Percentiles rank a stretch among this genome's conserved stretches.
These are phyloP conservation scores for Goffeauzyma gilvescens DNA, from an alignment of 768 basidiomycete genomes.

Conservation along the genomic window DNA sequence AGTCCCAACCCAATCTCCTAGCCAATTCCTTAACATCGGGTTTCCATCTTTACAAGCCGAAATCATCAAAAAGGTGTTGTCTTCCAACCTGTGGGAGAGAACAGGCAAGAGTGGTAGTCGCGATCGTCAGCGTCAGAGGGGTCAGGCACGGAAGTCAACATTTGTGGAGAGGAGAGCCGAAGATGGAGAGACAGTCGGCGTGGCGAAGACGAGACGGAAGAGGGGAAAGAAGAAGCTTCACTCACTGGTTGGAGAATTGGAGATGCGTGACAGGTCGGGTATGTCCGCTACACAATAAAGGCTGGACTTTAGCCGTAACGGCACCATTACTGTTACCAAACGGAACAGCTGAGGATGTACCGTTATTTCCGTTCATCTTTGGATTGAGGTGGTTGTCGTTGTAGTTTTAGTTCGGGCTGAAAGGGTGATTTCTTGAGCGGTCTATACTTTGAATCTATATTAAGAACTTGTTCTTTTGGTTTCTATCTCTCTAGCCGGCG, in stretches of 20 bases:
- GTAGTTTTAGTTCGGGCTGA: too few species aligned
- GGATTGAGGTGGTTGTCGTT: too few species aligned
- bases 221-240: neutral
- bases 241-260: constrained; percentile 51
- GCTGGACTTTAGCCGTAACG: constrained; percentile 23
- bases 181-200: too few species aligned
- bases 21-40: constrained; percentile 90
- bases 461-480: too few species aligned
- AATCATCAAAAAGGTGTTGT: constrained; percentile 70
- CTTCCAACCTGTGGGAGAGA: constrained; percentile 45
- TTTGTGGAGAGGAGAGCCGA: neutral
- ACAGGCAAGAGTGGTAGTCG: constrained; percentile 13
- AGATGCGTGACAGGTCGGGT: constrained; percentile 61
- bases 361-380: too few species aligned
- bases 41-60: constrained; percentile 98
- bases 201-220: too few species aligned
- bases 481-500: too few species aligned
- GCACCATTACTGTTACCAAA: too few species aligned
- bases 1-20: constrained; percentile 90
- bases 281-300: constrained; percentile 33
- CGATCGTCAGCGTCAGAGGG: neutral
- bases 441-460: too few species aligned
- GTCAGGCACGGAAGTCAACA: neutral
- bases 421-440: too few species aligned
- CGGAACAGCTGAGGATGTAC: too few species aligned